Evolutionary conservation across 2,329 filamentous ascomycete species (phyloP), one percentile per base, ranked within the genome.

Genomic region (Alternaria rosae): DNA sequence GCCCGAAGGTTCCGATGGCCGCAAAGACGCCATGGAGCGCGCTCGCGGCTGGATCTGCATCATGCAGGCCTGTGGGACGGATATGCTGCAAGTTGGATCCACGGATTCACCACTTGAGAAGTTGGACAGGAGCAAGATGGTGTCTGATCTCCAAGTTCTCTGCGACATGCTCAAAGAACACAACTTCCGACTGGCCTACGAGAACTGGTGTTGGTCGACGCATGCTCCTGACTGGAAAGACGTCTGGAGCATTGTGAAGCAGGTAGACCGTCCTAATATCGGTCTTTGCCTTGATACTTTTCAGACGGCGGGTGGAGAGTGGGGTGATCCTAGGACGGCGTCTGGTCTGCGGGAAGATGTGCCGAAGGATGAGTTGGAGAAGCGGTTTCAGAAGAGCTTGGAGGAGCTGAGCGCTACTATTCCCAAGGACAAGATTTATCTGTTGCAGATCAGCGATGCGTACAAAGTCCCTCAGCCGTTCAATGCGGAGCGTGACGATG

Each of bases 201-300:
- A 94, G 79, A 93, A 93, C 73, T 93, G 91, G 90, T 92, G 91
- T 78, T 94, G 59, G 64, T 66, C 64, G 20, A 92, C 90, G 0
- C 86, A 88, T 51, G 89, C 90, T 0, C 86, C 89, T 0, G 83
- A 80, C 1, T 94, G 91, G 91, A 86, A 85, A 65, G 84, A 89
- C 51, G 88, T 89, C 0, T 93, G 90, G 89, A 80, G 86, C 3
- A 89, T 93, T 12, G 89, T 92, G 5, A 72, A 85, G 64, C 82
- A 82, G 45, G 89, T 89, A 3, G 80, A 91, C 66, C 79, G 88
- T 3, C 82, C 84, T 0, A 93, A 94, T 63, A 82, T 93, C 11
- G 91, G 91, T 0, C 80, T 94, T 0, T 94, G 91, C 67, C 84
- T 94, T 2, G 91, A 94, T 69, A 93, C 91, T 0, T 94, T 94